phyloP scores from a whole-genome alignment of 352 stramenopile genomes.

The Pythium scleroteichum region DNA sequence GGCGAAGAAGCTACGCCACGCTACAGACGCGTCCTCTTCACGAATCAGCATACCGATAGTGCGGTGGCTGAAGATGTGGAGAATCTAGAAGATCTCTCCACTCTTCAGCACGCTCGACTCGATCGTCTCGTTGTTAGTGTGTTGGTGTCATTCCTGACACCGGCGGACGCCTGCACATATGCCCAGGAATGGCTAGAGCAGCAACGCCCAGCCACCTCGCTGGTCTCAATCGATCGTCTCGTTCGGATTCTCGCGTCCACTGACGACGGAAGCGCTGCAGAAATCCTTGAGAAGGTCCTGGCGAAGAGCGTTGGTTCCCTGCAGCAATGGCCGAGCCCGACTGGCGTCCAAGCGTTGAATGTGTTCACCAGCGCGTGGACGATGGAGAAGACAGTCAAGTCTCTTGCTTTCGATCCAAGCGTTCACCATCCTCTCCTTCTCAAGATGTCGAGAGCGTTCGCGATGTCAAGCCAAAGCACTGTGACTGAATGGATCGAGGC shows the following conservation, averaged over 20 bases:
- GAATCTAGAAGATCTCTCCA: slow-evolving; percentile 12
- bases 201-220: background rate
- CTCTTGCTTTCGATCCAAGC: slow-evolving; percentile 4
- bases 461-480: slow-evolving; percentile 19
- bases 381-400: background rate
- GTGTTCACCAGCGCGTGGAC: slow-evolving; percentile 17
- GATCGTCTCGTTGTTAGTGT: slow-evolving; percentile 13
- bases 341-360: slow-evolving; percentile 18
- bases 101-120: slow-evolving; percentile 18
- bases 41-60: slow-evolving; percentile 24
- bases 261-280: background rate
- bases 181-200: slow-evolving; percentile 18
- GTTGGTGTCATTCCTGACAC: slow-evolving; percentile 18
- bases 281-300: background rate
- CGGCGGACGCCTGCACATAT: background rate
- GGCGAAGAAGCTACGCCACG: slow-evolving; percentile 10
- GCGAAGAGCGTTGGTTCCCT: slow-evolving; percentile 14
- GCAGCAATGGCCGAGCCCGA: slow-evolving; percentile 19
- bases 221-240: slow-evolving; percentile 9
- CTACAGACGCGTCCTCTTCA: slow-evolving; percentile 27
- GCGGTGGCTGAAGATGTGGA: slow-evolving; percentile 13
- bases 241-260: slow-evolving; percentile 4
- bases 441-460: slow-evolving; percentile 23
- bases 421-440: slow-evolving; percentile 23
- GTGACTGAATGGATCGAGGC: slow-evolving; percentile 21